phyloP scores from a whole-genome alignment of 2,329 filamentous ascomycete genomes.

The Apiospora sp. region DNA sequence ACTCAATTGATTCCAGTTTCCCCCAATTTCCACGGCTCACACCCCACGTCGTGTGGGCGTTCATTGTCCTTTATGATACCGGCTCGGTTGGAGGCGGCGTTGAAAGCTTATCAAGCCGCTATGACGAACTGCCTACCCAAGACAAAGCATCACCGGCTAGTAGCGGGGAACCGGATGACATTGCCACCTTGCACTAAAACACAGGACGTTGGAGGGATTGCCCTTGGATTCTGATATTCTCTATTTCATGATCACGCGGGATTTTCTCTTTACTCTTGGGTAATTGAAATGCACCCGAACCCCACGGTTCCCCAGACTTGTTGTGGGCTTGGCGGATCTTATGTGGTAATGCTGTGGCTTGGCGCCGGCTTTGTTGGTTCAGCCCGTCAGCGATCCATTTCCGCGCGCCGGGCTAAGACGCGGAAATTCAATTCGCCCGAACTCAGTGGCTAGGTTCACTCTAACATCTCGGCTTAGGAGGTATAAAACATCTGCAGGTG shows the following conservation, averaged over 20 bases:
- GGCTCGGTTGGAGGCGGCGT: conserved; percentile 21
- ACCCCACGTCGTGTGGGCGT: background rate
- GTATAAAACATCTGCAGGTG: conserved; percentile 14
- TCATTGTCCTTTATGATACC: conserved; percentile 16
- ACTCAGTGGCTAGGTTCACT: background rate
- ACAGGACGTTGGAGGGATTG: background rate
- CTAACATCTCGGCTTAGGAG: background rate
- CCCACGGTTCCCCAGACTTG: background rate
- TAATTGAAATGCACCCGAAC: background rate
- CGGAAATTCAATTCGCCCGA: background rate
- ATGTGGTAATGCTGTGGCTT: conserved; percentile 20
- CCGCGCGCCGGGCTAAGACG: conserved; percentile 3
- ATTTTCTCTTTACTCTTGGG: background rate
- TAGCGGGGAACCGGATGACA: background rate
- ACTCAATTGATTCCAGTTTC: background rate
- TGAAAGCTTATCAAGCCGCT: conserved; percentile 23
- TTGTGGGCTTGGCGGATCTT: conserved; percentile 3
- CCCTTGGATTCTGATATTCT: background rate
- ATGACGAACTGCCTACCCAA: conserved; percentile 14
- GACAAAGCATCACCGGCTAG: conserved; percentile 16
- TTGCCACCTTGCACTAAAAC: background rate
- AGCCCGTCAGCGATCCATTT: conserved; percentile 1
- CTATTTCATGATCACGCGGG: background rate
- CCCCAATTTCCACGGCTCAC: background rate
- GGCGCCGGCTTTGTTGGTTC: conserved; percentile 14